Evolutionary conservation across 2,329 filamentous ascomycete genomes (phyloP), one percentile per base, ranked within the genome.

Genomic region (Scortechinia acanthostroma): DNA sequence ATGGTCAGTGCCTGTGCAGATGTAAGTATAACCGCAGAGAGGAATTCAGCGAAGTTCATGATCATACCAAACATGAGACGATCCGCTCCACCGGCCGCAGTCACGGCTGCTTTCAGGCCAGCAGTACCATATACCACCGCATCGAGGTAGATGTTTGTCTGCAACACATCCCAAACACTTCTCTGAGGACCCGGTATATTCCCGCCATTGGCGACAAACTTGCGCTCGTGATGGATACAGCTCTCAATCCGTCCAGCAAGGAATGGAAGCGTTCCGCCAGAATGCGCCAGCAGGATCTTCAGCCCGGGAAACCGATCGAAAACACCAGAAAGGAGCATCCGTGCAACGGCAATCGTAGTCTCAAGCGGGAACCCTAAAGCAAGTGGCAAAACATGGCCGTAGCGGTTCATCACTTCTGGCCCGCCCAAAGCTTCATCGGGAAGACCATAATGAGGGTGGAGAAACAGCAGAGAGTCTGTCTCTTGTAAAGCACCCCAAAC

Each of bases 381-480:
- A 0, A 96, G 69, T 0, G 90, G 87, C 2, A 96, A 71, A 1
- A 95, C 89, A 59, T 95, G 91, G 0, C 91, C 91, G 58, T 94
- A 95, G 48, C 84, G 82, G 19, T 67, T 70, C 33, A 62, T 68
- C 0, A 77, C 78, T 4, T 84, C 71, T 0, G 86, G 77, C 0
- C 91, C 91, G 65, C 87, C 95, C 3, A 94, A 40, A 13, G 35
- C 88, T 5, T 80, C 76, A 48, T 77, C 76, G 0, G 89, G 90
- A 2, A 96, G 75, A 1, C 91, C 91, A 59, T 96, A 95, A 63
- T 96, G 91, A 21, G 91, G 91, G 62, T 96, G 91, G 44, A 96
- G 63, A 66, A 96, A 96, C 43, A 95, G 70, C 20, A 86, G 69
- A 23, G 88, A 69, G 4, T 70, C 62, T 0, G 77, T 76, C 33